phyloP scores from a whole-genome alignment of 345 rosid genomes.

The Crucihimalaya himalaica region DNA sequence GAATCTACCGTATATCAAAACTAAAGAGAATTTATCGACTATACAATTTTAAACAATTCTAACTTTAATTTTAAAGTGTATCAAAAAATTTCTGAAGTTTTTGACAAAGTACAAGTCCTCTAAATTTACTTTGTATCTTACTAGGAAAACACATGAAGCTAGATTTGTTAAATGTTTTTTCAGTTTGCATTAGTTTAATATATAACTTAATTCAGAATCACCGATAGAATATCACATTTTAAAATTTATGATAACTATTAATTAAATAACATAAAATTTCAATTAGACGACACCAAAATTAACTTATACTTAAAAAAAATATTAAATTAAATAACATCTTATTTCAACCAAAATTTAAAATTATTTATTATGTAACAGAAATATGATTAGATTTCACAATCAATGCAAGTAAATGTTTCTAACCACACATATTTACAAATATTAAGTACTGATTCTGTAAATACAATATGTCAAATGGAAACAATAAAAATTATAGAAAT shows the following conservation, averaged over 20 bases:
- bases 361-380: too few species aligned
- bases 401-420: neutral
- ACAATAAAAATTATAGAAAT: neutral
- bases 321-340: too few species aligned
- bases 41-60: neutral
- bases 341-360: too few species aligned
- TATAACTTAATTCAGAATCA: neutral
- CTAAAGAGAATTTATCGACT: neutral
- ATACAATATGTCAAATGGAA: constrained; percentile 19
- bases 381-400: neutral
- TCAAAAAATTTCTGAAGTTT: too few species aligned
- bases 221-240: neutral
- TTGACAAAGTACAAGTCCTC: neutral
- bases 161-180: neutral
- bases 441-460: neutral
- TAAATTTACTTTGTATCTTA: neutral
- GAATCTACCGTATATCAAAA: neutral
- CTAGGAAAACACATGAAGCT: neutral
- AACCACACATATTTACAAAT: neutral
- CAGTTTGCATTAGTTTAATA: neutral
- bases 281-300: too few species aligned
- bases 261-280: neutral
- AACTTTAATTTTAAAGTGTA: neutral
- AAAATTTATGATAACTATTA: neutral
- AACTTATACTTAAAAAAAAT: too few species aligned